These are phyloP conservation scores for Naganishia onofrii DNA, from an alignment of 768 basidiomycete species.

Conservation along the genomic window DNA sequence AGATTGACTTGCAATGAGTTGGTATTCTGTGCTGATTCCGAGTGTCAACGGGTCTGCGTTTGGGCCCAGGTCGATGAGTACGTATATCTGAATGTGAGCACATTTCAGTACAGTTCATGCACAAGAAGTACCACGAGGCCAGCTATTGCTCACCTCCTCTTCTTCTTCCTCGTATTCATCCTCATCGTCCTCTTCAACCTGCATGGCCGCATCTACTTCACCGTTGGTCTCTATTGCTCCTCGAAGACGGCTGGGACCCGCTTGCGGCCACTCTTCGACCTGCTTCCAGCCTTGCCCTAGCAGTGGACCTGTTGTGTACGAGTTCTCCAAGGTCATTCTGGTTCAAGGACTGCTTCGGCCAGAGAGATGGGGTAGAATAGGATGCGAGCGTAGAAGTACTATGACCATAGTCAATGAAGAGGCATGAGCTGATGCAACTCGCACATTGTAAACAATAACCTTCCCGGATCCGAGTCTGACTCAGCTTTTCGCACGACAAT, in stretches of 20 bases:
- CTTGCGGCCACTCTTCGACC: slow-evolving; percentile 16
- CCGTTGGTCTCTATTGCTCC: background rate
- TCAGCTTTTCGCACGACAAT: slow-evolving; percentile 1
- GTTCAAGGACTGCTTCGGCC: too few species aligned
- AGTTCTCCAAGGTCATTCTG: background rate
- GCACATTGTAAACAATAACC: background rate
- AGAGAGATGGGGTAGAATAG: background rate
- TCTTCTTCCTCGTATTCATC: slow-evolving; percentile 23
- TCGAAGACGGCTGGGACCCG: slow-evolving; percentile 5
- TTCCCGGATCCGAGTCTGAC: background rate
- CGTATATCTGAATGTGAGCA: slow-evolving; percentile 9
- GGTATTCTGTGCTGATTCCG: slow-evolving; percentile 21
- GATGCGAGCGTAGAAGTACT: background rate
- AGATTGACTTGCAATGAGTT: slow-evolving; percentile 21
- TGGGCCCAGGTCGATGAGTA: slow-evolving; percentile 24
- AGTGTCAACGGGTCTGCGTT: slow-evolving; percentile 17
- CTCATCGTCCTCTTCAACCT: slow-evolving; percentile 10
- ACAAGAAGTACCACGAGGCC: background rate
- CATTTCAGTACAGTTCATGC: background rate
- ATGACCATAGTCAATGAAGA: background rate
- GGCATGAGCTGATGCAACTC: background rate
- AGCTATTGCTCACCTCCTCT: slow-evolving; percentile 22
- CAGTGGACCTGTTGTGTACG: slow-evolving; percentile 2
- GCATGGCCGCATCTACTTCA: slow-evolving; percentile 1
- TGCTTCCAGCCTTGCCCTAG: slow-evolving; percentile 27